Evolutionary conservation across 495 filamentous ascomycete species (phyloP).

Genomic region (Penicillium turbatum): DNA sequence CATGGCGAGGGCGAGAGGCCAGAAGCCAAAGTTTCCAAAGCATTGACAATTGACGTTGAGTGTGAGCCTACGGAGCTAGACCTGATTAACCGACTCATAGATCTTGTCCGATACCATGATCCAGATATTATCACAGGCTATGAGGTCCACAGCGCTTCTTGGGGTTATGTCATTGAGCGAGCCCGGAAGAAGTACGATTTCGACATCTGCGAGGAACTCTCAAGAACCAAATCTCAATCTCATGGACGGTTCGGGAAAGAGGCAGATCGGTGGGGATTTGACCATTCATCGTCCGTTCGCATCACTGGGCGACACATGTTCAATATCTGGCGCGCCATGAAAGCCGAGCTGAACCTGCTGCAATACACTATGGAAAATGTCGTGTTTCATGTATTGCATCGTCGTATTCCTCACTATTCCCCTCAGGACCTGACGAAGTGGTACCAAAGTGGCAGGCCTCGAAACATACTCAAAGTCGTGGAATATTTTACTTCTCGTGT

Average conservation of each 20-base stretch:
- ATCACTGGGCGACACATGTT: constrained; percentile 93
- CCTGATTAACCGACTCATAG: constrained; percentile 73
- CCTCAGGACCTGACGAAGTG: constrained; percentile 74
- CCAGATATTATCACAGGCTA: constrained; percentile 95
- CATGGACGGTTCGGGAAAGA: constrained; percentile 81
- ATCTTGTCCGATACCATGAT: constrained; percentile 78
- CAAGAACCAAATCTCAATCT: constrained; percentile 76
- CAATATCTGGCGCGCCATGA: constrained; percentile 97
- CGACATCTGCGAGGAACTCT: constrained; percentile 84
- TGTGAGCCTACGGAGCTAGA: constrained; percentile 78
- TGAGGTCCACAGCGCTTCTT: constrained; percentile 88
- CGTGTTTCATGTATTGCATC: constrained; percentile 84
- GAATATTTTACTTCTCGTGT: constrained; percentile 75
- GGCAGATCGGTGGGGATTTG: constrained; percentile 86
- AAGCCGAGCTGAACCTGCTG: constrained; percentile 78
- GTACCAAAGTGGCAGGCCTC: constrained; percentile 64
- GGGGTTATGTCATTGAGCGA: constrained; percentile 93
- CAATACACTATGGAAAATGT: constrained; percentile 98
- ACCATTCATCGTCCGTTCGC: constrained; percentile 78
- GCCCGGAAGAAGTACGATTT: constrained; percentile 83
- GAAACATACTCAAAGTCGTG: constrained; percentile 68
- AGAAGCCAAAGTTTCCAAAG: constrained; percentile 45
- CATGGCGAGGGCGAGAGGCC: constrained; percentile 43
- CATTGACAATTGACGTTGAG: constrained; percentile 56
- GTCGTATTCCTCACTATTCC: constrained; percentile 85